Evolutionary conservation across 73 alveolate genomes (phyloP), one percentile per base, ranked within the genome.

Genomic region (Blepharisma japonicum): DNA sequence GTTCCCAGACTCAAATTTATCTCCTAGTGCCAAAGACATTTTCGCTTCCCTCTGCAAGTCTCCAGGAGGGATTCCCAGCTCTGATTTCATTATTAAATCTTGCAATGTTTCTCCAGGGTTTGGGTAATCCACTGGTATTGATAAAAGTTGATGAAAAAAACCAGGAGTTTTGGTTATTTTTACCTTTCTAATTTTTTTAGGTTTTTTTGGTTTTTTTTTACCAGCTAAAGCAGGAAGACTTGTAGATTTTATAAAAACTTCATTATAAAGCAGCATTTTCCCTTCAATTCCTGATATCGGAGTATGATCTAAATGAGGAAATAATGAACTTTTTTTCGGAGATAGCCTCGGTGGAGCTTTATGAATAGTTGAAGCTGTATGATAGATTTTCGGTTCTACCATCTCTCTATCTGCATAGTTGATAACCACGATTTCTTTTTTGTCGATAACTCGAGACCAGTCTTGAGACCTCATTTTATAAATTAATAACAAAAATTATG

Each of bases 11-110:
- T 20, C 14, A 25, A 14, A 61, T 18, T 61, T 14, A 39, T 61
- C 74, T 25, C 74, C 74, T 61, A 61, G 14, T 14, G 74, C 74
- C 18, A 61, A 14, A 25, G 49, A n/a, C 18, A 61, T 61, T 14
- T 39, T 61, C 23, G 74, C 74, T 61, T 61, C 74, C 23, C 23
- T 61, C 47, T 61, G 14, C 14, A 61, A 9, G 47, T 61, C 74
- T 8, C 74, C 74, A 14, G 14, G 74, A 0, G 74, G 74, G 23
- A 61, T 61, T 61, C 74, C 74, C 2, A 61, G 74, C 47, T 61
- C 74, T 61, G 74, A n/a, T 14, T 14, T 61, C 18, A n/a, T 14
- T 9, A 61, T 1, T 14, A 61, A 39, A 48, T 61, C 74, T 61
- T 61, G 14, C 2, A 61, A 4, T 2, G 74, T 18, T 61, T 8